phyloP scores from a whole-genome alignment of 2,329 filamentous ascomycete genomes.

The Neonectria sp. region DNA sequence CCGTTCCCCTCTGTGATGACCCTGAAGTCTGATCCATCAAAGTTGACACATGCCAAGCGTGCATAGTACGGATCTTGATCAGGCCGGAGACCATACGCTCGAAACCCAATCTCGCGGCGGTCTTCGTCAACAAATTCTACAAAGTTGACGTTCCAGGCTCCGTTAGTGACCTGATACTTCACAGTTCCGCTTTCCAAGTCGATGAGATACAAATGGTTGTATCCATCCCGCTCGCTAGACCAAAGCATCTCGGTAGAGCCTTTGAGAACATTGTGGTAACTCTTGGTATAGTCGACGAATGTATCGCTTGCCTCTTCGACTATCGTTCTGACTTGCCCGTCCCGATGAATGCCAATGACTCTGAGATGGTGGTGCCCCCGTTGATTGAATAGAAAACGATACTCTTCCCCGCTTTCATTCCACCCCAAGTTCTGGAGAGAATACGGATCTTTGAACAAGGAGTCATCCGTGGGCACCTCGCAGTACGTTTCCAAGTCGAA shows the following conservation, averaged over 20 bases:
- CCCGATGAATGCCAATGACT: slow-evolving; percentile 33
- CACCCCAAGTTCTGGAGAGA: slow-evolving; percentile 41
- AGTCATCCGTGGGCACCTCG: slow-evolving; percentile 42
- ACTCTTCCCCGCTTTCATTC: slow-evolving; percentile 42
- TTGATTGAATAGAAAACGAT: slow-evolving; percentile 48
- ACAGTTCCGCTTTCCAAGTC: slow-evolving; percentile 31
- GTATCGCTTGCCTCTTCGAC: slow-evolving; percentile 46
- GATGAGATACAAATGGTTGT: slow-evolving; percentile 49
- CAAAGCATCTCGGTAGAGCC: slow-evolving; percentile 45
- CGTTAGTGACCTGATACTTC: slow-evolving; percentile 46
- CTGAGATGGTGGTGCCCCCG: slow-evolving; percentile 46
- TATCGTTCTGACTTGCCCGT: slow-evolving; percentile 38
- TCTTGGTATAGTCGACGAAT: slow-evolving; percentile 46
- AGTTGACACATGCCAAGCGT: slow-evolving; percentile 43
- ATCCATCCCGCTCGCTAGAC: slow-evolving; percentile 49
- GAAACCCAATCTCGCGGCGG: slow-evolving; percentile 39
- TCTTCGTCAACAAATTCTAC: slow-evolving; percentile 43
- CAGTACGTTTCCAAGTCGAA: slow-evolving; percentile 38
- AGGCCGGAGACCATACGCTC: slow-evolving; percentile 36
- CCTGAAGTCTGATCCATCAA: slow-evolving; percentile 47
- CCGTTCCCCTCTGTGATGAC: slow-evolving; percentile 47
- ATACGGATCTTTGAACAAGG: slow-evolving; percentile 45
- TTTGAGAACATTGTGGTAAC: slow-evolving; percentile 25
- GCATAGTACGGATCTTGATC: slow-evolving; percentile 47
- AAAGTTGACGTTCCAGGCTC: slow-evolving; percentile 44